Base-by-base conservation (phyloP, 371 early-diverging fungal genomes). In the Mortierella sp. region DNA sequence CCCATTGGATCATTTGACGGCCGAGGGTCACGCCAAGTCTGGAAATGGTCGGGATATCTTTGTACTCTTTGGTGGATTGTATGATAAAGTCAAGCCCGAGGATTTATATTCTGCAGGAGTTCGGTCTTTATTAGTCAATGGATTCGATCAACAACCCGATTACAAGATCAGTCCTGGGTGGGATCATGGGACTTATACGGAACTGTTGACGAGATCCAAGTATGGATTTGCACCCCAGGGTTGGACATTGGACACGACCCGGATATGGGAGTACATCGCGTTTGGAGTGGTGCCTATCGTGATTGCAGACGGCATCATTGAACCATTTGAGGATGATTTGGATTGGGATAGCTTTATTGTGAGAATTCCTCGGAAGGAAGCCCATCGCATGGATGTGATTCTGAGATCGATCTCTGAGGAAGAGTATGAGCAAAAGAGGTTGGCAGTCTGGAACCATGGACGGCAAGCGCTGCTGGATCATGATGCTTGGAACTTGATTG, bases 301-400 rank as follows among this genome's bases (percentile, higher is more conserved):
- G 12, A 83, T 85, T 76, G 84, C 85, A 4, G 87, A 87, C 62
- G 87, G 86, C 2, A 87, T 87, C 52, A 73, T 84, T 56, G 87
- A 87, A 39, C 87, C 85, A 0, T 87, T 87, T 64, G 85, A 85
- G 57, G 78, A 82, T 56, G 87, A 87, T 62, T 78, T 87, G 9
- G 84, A 85, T 47, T 87, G 87, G 86, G 81, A 87, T 57, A 79
- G 81, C 1, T 86, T 86, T 60, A 79, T 81, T 71, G 85, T 86
- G 1, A 79, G 83, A 34, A 69, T 87, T 9, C 70, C 79, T n/a
- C 76, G 87, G 12, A 76, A 80, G 50, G 84, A 84, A 46, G 87
- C 81, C 0, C 86, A 84, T 57, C 72, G 82, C 17, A 41, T 84
- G 64, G 84, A 84, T 60, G 81, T 82, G 37, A 86, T 84, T 17